Evolutionary conservation across 1,139 yeast species (phyloP).

Genomic region (Suhomyces coccinellae): DNA sequence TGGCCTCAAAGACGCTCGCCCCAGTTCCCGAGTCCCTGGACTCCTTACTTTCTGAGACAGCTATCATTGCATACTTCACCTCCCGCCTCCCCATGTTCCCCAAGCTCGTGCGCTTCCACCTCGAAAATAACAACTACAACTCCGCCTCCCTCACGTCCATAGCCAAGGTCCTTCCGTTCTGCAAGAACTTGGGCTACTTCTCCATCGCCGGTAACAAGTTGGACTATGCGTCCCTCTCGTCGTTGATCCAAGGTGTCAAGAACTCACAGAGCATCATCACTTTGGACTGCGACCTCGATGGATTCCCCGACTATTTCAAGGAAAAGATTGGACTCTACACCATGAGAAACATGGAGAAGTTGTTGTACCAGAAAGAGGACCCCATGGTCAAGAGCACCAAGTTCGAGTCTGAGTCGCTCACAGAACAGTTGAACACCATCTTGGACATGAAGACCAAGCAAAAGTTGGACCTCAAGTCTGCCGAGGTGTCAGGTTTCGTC

Average conservation of each 20-base stretch:
- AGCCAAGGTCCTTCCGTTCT: conserved; percentile 62
- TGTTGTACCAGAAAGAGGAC: conserved; percentile 21
- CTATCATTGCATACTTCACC: conserved; percentile 42
- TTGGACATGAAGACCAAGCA: conserved; percentile 34
- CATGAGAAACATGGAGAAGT: conserved; percentile 67
- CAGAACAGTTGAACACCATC: conserved; percentile 40
- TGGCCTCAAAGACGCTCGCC: no score
- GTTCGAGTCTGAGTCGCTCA: conserved; percentile 25
- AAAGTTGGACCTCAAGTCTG: conserved; percentile 22
- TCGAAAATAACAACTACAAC: conserved; percentile 58
- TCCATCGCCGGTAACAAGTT: conserved; percentile 62
- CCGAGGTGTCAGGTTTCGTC: conserved; percentile 43
- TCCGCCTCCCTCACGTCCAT: conserved; percentile 51
- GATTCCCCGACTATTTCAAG: conserved; percentile 45
- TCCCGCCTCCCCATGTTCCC: conserved; percentile 61
- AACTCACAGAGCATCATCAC: conserved; percentile 42
- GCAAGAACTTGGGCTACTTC: conserved; percentile 55
- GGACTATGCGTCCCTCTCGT: conserved; percentile 43
- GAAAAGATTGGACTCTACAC: conserved; percentile 65
- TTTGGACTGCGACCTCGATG: conserved; percentile 41
- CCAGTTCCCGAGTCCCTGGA: no score
- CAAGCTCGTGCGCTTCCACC: conserved; percentile 54
- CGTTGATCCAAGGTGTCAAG: conserved; percentile 43
- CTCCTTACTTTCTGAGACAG: conserved; percentile 16
- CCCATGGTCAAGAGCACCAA: conserved; percentile 30